These are phyloP conservation scores for Astragalus membranaceus DNA, from an alignment of 306 rosid genomes.

Conservation along the genomic window DNA sequence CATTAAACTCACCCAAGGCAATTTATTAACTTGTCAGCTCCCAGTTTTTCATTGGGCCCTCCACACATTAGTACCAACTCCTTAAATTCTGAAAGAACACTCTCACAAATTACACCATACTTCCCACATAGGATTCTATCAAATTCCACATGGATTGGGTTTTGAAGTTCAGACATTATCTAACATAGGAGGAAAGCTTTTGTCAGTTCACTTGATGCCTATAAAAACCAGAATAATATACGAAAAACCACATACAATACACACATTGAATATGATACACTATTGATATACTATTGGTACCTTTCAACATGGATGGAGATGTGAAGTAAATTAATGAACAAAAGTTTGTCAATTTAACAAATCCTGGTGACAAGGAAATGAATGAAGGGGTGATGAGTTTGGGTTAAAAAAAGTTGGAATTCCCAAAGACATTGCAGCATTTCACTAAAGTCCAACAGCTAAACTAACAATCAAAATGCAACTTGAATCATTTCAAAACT, in stretches of 20 bases:
- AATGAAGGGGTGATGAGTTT: too few relatives aligned
- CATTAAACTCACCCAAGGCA: slow-evolving; percentile 54
- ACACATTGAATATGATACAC: slow-evolving; percentile 1
- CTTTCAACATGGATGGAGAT: too few relatives aligned
- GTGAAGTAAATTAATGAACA: too few relatives aligned
- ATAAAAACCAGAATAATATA: background rate
- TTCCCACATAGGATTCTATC: slow-evolving; percentile 46
- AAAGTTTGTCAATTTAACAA: too few relatives aligned
- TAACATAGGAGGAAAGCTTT: too few relatives aligned
- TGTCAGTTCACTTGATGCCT: background rate
- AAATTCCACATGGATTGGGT: slow-evolving; percentile 60
- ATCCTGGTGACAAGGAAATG: too few relatives aligned
- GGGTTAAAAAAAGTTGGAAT: too few relatives aligned
- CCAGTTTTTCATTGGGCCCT: slow-evolving; percentile 73
- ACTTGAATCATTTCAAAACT: background rate
- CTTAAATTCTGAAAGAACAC: slow-evolving; percentile 71
- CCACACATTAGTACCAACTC: slow-evolving; percentile 78
- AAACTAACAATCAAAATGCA: background rate
- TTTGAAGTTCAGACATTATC: slow-evolving; percentile 71
- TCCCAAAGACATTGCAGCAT: too few relatives aligned
- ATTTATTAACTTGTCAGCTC: slow-evolving; percentile 60
- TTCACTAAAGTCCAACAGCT: background rate
- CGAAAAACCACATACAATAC: background rate
- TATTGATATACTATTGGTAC: too few relatives aligned
- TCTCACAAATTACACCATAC: slow-evolving; percentile 69